phyloP scores from a whole-genome alignment of 108 stramenopile genomes.

The Poteriospumella lacustris region DNA sequence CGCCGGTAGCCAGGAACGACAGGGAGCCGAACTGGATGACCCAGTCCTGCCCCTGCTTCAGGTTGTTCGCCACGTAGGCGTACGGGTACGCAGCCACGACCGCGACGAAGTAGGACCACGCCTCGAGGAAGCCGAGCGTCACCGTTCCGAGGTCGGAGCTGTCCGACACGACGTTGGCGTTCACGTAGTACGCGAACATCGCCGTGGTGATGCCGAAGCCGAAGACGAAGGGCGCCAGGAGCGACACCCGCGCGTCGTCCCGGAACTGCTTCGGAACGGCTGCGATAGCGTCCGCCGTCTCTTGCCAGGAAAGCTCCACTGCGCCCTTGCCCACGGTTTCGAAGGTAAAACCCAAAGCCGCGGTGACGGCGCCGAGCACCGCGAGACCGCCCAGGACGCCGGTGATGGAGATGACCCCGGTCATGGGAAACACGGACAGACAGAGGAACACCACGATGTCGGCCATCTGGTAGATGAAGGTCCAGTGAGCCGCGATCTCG shows the following conservation, averaged over 20 bases:
- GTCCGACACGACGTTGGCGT: neutral
- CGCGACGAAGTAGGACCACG: neutral
- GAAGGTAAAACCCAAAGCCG: neutral
- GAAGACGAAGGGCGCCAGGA: constrained; percentile 6
- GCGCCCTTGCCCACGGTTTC: neutral
- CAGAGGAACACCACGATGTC: neutral
- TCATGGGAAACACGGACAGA: neutral
- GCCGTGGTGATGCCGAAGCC: constrained; percentile 15
- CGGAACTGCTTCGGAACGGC: neutral
- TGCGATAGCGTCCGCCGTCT: neutral
- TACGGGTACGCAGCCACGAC: neutral
- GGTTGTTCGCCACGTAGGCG: neutral
- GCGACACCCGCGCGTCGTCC: neutral
- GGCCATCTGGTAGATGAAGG: constrained; percentile 4
- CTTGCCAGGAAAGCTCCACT: neutral
- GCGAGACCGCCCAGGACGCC: neutral
- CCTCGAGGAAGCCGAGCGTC: neutral
- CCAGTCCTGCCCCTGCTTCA: neutral
- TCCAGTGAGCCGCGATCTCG: constrained; percentile 16
- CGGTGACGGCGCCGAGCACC: neutral
- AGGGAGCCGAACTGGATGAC: constrained; percentile 13
- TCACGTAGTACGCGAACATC: constrained; percentile 13
- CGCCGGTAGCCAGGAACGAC: neutral
- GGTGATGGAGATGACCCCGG: neutral
- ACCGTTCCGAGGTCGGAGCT: neutral